Conservation (phyloP, 345 rosid species). For the Bruguiera gymnorhiza region DNA sequence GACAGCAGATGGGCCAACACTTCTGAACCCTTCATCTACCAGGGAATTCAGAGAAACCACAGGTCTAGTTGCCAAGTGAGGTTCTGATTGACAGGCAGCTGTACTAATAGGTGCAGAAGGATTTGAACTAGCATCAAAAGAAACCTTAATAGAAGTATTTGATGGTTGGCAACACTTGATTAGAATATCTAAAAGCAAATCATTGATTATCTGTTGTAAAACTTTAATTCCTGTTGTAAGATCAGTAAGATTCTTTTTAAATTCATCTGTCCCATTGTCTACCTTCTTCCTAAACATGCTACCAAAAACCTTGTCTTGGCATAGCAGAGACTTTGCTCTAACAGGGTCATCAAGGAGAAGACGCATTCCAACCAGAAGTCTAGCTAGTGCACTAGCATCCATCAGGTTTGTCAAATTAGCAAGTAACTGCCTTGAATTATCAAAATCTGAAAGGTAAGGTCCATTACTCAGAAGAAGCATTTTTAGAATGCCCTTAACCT, state of each 20-base stretch:
- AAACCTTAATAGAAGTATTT: not conserved
- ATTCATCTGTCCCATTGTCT: not conserved
- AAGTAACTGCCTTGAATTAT: not conserved
- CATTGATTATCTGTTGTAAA: not conserved
- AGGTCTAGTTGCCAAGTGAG: not conserved
- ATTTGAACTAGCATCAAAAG: constrained; percentile 5
- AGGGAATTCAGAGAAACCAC: not conserved
- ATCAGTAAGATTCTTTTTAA: not conserved
- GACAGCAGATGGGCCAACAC: not conserved
- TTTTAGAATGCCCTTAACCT: not conserved
- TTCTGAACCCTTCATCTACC: not conserved
- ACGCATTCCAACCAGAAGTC: constrained; percentile 3
- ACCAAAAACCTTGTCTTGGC: not conserved
- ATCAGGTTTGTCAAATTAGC: constrained; percentile 3
- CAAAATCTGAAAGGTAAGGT: not conserved
- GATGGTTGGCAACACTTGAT: constrained; percentile 15
- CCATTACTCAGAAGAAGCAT: not conserved
- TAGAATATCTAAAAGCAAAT: constrained; percentile 13
- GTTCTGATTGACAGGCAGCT: not conserved
- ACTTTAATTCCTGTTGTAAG: not conserved
- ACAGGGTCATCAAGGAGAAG: constrained; percentile 8
- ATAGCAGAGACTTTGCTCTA: not conserved
- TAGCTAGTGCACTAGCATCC: constrained; percentile 11
- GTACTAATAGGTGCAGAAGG: not conserved
- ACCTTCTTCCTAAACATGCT: not conserved